These are phyloP conservation scores for Akanthomyces dipterigenus DNA, from an alignment of 2,329 filamentous ascomycete species.

Conservation along the genomic window DNA sequence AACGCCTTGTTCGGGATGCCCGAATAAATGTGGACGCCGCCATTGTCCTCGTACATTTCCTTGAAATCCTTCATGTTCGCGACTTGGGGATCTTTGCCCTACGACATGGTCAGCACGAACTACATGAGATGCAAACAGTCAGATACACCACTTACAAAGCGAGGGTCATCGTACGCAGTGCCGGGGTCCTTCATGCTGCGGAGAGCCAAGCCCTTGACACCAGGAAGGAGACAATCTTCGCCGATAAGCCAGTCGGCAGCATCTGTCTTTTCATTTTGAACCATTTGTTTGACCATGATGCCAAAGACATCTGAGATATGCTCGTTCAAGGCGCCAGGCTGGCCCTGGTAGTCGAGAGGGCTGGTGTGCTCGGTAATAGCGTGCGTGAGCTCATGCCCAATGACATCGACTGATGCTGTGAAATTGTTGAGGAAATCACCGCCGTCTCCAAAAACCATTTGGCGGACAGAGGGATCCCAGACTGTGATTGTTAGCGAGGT, in stretches of 20 bases:
- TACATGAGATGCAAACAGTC: background rate
- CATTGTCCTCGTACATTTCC: constrained; percentile 37
- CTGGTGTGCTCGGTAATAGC: constrained; percentile 45
- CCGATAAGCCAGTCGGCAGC: constrained; percentile 50
- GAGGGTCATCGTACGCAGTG: constrained; percentile 45
- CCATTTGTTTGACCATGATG: constrained; percentile 50
- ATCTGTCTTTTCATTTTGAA: constrained; percentile 36
- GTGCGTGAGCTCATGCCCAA: constrained; percentile 52
- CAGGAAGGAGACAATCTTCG: constrained; percentile 44
- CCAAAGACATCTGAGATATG: constrained; percentile 51
- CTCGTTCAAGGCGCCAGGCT: constrained; percentile 51
- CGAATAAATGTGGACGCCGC: constrained; percentile 49
- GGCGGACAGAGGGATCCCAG: constrained; percentile 41
- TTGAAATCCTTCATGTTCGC: constrained; percentile 39
- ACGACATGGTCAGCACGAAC: background rate
- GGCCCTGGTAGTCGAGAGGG: constrained; percentile 42
- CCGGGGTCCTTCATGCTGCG: constrained; percentile 49
- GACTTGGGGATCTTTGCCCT: constrained; percentile 48
- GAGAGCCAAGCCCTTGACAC: constrained; percentile 43
- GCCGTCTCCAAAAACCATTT: constrained; percentile 53
- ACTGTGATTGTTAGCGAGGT: constrained; percentile 21
- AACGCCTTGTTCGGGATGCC: constrained; percentile 54
- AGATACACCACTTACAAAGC: constrained; percentile 31
- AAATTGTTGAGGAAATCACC: constrained; percentile 45
- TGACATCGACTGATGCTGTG: constrained; percentile 46